Base-by-base conservation (phyloP, 768 basidiomycete genomes). In the Aureoboletus auriporus region DNA sequence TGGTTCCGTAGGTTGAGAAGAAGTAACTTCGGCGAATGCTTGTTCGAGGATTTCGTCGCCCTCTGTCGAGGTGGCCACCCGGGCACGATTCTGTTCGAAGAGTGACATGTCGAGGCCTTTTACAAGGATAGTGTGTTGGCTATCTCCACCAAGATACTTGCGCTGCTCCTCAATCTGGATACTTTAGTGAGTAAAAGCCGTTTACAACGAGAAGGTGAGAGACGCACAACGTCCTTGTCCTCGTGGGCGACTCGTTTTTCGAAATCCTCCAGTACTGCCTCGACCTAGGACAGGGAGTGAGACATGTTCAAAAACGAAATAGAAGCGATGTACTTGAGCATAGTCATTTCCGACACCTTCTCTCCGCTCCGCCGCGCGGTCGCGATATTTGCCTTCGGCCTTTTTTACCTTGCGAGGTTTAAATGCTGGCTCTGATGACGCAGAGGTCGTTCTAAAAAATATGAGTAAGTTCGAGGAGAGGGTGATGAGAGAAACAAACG, bases 101-200 rank as follows among this genome's bases (percentile, higher is more conserved):
- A 96, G 77, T 0, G 90, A 86, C 55, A 86, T 76, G 62, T 97
- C 94, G 39, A 97, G 82, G 26, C 91, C 91, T 61, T 93, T 95
- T 36, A 93, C 89, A 10, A 93, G 79, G 48, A 93, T 78, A 10
- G 89, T 83, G 63, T 94, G 92, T 49, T 87, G 77, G 36, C 83
- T 80, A 63, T 95, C 90, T 33, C 91, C 89, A 14, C 91, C 91
- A 6, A 93, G 78, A 63, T 88, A 89, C 48, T 73, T 75, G 31
- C 92, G 75, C 60, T 90, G 79, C 46, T 81, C 76, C 46, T 89
- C 88, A 14, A 90, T 71, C 86, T 89, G 53, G n/a, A 38, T 16
- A 36, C 10, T 42, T n/a, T 11, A 23, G 20, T 51, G 44, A 39
- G 45, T 36, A 10, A 45, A 39, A 28, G 30, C 17, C 2, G 17